Conservation (phyloP, 2,329 filamentous ascomycete genomes). For the Alternaria sp. region DNA sequence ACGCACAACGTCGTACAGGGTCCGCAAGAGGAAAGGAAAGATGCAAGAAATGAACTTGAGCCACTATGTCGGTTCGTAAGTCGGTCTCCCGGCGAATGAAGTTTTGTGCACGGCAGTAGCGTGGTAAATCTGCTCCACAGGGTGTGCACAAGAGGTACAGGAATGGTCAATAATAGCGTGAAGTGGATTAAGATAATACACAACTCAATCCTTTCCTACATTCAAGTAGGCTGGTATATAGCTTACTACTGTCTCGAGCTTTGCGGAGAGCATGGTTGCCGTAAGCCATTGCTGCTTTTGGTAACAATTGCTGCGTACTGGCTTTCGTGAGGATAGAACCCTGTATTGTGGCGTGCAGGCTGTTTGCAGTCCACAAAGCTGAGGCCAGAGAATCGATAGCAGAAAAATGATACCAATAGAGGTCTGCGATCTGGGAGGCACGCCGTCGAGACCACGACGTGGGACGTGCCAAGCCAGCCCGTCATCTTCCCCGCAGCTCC, state of each 20-base stretch:
- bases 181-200: not conserved
- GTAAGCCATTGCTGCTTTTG: not conserved
- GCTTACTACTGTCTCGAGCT: not conserved
- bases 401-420: constrained; percentile 8
- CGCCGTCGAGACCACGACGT: constrained; percentile 1
- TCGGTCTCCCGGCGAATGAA: not conserved
- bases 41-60: not conserved
- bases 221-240: not conserved
- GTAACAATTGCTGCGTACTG: not conserved
- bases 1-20: constrained; percentile 1
- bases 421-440: constrained; percentile 2
- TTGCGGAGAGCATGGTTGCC: not conserved
- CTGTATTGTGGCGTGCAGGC: not conserved
- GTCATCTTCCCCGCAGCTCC: constrained; percentile 24
- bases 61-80: not conserved
- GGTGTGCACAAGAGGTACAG: not conserved
- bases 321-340: not conserved
- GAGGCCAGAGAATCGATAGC: not conserved
- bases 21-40: not conserved
- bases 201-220: not conserved
- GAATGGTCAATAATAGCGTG: not conserved
- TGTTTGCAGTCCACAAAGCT: not conserved
- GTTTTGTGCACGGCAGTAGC: not conserved
- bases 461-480: constrained; percentile 9
- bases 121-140: not conserved